Evolutionary conservation across 1,284 basidiomycete species (phyloP).

Genomic region (Boletus semigastroideus): DNA sequence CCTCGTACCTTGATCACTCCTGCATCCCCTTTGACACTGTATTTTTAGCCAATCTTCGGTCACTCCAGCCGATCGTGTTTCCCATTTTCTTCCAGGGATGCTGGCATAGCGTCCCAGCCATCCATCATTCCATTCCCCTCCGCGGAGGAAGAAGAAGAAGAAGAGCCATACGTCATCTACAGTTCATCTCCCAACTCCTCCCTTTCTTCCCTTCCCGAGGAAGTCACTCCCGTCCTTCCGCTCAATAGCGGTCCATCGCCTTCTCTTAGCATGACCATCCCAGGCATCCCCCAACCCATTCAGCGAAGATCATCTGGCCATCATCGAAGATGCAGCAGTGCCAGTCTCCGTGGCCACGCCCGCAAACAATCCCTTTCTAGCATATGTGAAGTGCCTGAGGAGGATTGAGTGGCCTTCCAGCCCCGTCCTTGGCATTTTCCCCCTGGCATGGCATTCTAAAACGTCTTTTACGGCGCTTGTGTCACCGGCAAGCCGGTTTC

Average conservation of each 20-base stretch:
- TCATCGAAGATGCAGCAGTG: constrained; percentile 34
- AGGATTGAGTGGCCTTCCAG: constrained; percentile 20
- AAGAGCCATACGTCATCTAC: constrained; percentile 35
- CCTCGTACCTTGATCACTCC: background rate
- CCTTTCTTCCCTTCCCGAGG: constrained; percentile 34
- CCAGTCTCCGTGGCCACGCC: constrained; percentile 32
- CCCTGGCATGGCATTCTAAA: background rate
- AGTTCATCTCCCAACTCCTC: constrained; percentile 37
- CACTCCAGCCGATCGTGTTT: constrained; percentile 11
- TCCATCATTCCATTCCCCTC: constrained; percentile 31
- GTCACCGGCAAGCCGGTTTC: constrained; percentile 25
- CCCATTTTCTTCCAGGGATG: constrained; percentile 17
- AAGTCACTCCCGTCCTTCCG: constrained; percentile 30
- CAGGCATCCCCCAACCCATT: constrained; percentile 6
- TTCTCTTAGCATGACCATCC: constrained; percentile 6
- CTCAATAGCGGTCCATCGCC: constrained; percentile 15
- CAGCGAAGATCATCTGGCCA: constrained; percentile 27
- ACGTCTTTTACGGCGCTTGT: constrained; percentile 1
- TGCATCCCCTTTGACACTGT: background rate
- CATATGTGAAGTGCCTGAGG: constrained; percentile 34
- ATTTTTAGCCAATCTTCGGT: constrained; percentile 22
- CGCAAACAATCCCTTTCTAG: constrained; percentile 36
- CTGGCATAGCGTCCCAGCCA: constrained; percentile 5
- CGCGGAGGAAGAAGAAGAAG: constrained; percentile 32
- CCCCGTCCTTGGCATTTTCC: background rate